These are phyloP conservation scores for Globisporangium solare DNA, from an alignment of 352 stramenopile species.

Conservation along the genomic window DNA sequence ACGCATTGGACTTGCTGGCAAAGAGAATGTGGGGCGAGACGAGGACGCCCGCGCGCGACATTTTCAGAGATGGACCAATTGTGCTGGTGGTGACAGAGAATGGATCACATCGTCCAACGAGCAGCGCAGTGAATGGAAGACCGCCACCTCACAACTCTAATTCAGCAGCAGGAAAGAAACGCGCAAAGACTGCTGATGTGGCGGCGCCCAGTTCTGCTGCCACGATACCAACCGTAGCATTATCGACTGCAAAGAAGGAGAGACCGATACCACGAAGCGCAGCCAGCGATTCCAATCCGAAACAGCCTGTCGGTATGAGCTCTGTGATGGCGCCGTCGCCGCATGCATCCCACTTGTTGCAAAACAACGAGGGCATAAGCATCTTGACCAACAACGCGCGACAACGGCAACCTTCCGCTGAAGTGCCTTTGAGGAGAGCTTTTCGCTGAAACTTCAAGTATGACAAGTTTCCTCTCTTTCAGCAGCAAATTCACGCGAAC, in stretches of 20 bases:
- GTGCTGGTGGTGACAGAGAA: neutral
- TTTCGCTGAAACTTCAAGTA: neutral
- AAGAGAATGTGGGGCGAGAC: conserved; percentile 12
- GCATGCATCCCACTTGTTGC: too few relatives aligned
- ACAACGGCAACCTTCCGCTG: too few relatives aligned
- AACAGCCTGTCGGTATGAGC: too few relatives aligned
- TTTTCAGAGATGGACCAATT: conserved; percentile 3
- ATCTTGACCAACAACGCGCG: neutral
- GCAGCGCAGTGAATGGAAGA: neutral
- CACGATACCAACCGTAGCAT: too few relatives aligned
- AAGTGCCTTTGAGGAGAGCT: neutral
- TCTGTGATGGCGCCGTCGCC: too few relatives aligned
- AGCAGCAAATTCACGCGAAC: neutral
- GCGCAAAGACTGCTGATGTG: too few relatives aligned
- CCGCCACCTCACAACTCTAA: neutral
- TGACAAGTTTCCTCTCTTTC: neutral
- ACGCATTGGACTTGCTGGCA: conserved; percentile 3
- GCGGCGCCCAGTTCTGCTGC: too few relatives aligned
- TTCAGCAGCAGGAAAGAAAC: too few relatives aligned
- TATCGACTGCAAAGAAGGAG: too few relatives aligned
- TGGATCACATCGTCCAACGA: neutral
- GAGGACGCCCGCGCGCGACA: neutral
- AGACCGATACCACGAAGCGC: too few relatives aligned
- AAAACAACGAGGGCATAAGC: too few relatives aligned
- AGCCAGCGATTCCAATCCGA: too few relatives aligned